These are phyloP conservation scores for Fusarium vanettenii DNA, from an alignment of 2,329 filamentous ascomycete genomes.

Conservation along the genomic window DNA sequence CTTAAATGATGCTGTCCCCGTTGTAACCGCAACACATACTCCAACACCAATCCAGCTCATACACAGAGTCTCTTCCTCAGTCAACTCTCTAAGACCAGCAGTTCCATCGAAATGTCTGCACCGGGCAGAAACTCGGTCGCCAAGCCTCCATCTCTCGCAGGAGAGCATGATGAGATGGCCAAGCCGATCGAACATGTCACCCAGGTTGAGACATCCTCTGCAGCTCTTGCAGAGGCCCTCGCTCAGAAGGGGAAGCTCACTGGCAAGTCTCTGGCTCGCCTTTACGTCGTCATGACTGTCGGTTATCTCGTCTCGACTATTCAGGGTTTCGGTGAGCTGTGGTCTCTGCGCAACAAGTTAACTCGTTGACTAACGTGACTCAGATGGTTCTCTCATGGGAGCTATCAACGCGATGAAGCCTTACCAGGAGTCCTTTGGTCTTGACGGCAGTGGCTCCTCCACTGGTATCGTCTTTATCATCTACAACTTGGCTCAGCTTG, in stretches of 20 bases:
- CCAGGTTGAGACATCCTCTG: not conserved
- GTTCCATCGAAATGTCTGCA: not conserved
- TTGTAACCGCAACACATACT: not conserved
- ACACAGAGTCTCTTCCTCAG: not conserved
- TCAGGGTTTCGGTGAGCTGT: not conserved
- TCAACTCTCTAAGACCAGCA: not conserved
- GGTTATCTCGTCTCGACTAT: not conserved
- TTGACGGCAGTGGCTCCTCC: not conserved
- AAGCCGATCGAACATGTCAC: not conserved
- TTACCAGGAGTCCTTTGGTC: not conserved
- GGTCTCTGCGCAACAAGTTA: not conserved
- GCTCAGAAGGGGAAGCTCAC: not conserved
- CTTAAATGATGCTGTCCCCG: not conserved
- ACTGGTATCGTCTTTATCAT: not conserved
- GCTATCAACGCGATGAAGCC: not conserved
- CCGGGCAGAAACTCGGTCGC: not conserved
- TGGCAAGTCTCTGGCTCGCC: not conserved
- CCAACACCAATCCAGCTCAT: not conserved
- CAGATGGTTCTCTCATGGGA: not conserved
- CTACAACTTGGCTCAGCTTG: not conserved
- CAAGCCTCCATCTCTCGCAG: not conserved
- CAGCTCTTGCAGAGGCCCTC: not conserved
- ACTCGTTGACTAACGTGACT: not conserved
- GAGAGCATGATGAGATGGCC: not conserved
- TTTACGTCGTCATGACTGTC: not conserved